Percentiles rank a stretch among this genome's conserved stretches.
Evolutionary conservation across 495 filamentous ascomycete genomes (phyloP).

Genomic region (Neurospora cerealis): DNA sequence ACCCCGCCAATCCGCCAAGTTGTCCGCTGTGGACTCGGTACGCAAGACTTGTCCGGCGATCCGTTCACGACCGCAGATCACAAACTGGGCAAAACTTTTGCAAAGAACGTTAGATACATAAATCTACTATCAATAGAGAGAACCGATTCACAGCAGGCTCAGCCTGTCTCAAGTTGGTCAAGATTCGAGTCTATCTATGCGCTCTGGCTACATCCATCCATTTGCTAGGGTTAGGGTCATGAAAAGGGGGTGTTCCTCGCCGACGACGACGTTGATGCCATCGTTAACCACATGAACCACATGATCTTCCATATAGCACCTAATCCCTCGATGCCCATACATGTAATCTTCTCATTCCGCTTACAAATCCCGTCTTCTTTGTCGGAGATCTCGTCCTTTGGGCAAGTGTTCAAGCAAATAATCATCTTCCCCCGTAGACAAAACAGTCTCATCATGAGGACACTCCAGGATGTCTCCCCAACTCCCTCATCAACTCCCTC

Average conservation of each 20-base stretch:
- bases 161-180: not conserved
- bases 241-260: not conserved
- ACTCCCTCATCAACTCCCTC: not conserved
- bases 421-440: not conserved
- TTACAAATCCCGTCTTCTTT: fast-evolving
- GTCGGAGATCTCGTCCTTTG: not conserved
- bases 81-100: not conserved
- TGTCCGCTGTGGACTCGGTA: not conserved
- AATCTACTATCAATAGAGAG: not conserved
- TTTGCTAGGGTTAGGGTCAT: not conserved
- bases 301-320: not conserved
- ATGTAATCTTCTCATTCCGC: not conserved
- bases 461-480: not conserved
- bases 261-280: not conserved
- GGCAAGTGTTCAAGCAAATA: not conserved
- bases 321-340: not conserved
- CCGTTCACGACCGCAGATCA: not conserved
- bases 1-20: not conserved
- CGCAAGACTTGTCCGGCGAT: not conserved
- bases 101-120: not conserved
- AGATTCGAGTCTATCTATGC: not conserved
- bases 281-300: not conserved
- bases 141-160: not conserved
- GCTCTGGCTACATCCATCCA: not conserved
- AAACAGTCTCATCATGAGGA: not conserved